Conservation (phyloP, 345 rosid genomes). For the Lepidium sativum region DNA sequence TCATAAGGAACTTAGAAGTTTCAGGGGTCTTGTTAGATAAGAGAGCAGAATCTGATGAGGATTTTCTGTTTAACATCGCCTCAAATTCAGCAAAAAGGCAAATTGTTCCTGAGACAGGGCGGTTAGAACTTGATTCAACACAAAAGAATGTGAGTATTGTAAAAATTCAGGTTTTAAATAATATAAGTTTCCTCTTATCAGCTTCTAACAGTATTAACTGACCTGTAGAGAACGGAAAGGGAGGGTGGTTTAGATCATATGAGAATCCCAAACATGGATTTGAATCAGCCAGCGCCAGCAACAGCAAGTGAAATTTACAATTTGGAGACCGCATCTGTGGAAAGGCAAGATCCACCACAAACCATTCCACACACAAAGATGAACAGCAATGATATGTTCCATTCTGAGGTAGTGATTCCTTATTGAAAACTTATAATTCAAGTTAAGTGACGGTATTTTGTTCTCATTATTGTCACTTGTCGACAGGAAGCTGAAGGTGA, state of each 20-base stretch:
- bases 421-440: neutral
- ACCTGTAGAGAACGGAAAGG: neutral
- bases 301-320: slow-evolving; percentile 9
- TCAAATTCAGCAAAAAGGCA: slow-evolving; percentile 26
- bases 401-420: slow-evolving; percentile 19
- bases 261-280: slow-evolving; percentile 17
- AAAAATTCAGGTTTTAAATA: neutral
- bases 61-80: slow-evolving; percentile 17
- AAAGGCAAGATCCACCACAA: slow-evolving; percentile 20
- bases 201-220: slow-evolving; percentile 3
- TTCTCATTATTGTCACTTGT: slow-evolving; percentile 2
- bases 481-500: slow-evolving; percentile 35
- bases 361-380: slow-evolving; percentile 22
- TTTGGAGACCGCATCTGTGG: slow-evolving; percentile 10
- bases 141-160: slow-evolving; percentile 20
- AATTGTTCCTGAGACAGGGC: slow-evolving; percentile 7
- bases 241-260: slow-evolving; percentile 17
- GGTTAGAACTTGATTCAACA: slow-evolving; percentile 17
- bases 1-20: slow-evolving; percentile 23
- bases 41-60: slow-evolving; percentile 7
- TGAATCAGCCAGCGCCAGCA: slow-evolving; percentile 21
- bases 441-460: neutral
- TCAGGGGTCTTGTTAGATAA: neutral
- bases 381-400: slow-evolving; percentile 25
- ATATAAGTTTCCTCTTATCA: slow-evolving; percentile 5